Evolutionary conservation across 352 stramenopile genomes (phyloP).

Genomic region (Pythium scleroteichum): DNA sequence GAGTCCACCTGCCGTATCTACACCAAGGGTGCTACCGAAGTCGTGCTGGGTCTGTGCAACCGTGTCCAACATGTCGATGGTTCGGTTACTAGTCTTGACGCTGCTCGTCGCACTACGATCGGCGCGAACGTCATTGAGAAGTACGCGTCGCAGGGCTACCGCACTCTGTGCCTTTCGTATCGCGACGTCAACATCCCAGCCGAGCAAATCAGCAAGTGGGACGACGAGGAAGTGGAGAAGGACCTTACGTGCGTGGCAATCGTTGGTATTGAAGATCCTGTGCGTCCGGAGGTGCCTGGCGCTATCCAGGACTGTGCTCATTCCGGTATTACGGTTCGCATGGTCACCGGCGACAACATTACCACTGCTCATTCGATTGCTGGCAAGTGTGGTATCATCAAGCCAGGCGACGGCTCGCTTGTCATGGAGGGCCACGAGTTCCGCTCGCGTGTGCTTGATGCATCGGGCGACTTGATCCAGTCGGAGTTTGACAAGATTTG

Average conservation of each 20-base stretch:
- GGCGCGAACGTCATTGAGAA: slow-evolving; percentile 60
- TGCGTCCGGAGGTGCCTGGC: slow-evolving; percentile 92
- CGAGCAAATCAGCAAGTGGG: slow-evolving; percentile 68
- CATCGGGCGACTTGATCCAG: slow-evolving; percentile 71
- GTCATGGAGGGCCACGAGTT: slow-evolving; percentile 78
- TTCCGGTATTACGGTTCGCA: slow-evolving; percentile 97
- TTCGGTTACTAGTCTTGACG: slow-evolving; percentile 30
- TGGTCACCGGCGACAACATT: slow-evolving; percentile 99
- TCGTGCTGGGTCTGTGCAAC: slow-evolving; percentile 70
- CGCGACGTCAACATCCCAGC: slow-evolving; percentile 67
- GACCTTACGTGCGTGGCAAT: slow-evolving; percentile 88
- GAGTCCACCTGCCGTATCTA: slow-evolving; percentile 61
- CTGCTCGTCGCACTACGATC: slow-evolving; percentile 1
- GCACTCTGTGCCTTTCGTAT: slow-evolving; percentile 86
- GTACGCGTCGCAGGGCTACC: slow-evolving; percentile 78
- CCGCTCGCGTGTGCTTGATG: slow-evolving; percentile 61
- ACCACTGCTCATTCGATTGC: slow-evolving; percentile 87
- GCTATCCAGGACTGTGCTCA: slow-evolving; percentile 92
- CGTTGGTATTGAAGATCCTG: slow-evolving; percentile 94
- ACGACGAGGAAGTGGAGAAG: slow-evolving; percentile 81
- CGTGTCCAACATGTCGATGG: slow-evolving; percentile 70
- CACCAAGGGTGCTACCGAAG: slow-evolving; percentile 76
- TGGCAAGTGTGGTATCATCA: slow-evolving; percentile 73
- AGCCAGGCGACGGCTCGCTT: slow-evolving; percentile 47
- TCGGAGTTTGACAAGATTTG: slow-evolving; percentile 93